A percentile compares a stretch with the other conserved stretches of the same genome.
Conservation (phyloP, 148 eudicot genomes). For the Rhododendron simsii region DNA sequence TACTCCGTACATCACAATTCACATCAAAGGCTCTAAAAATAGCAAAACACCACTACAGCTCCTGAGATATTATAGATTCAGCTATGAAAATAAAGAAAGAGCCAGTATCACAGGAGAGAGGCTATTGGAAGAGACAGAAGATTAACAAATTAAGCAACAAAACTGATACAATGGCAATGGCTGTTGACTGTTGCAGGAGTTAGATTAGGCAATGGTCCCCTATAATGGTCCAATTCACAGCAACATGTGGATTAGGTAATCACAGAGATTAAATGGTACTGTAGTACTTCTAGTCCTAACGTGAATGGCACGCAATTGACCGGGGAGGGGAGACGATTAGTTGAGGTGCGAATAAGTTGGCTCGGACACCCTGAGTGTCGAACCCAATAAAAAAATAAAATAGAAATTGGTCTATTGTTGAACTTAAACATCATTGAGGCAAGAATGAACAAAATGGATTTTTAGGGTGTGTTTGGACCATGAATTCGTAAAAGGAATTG, state of each 20-base stretch:
- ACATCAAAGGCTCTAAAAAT: conserved; percentile 1
- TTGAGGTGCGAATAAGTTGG: background rate
- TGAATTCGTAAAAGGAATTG: background rate
- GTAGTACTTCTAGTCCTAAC: background rate
- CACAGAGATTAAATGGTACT: background rate
- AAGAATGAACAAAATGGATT: background rate
- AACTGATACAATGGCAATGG: background rate
- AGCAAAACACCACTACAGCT: background rate
- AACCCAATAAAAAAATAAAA: background rate
- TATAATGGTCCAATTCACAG: background rate
- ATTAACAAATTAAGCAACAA: background rate
- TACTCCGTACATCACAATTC: background rate
- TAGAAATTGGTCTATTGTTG: background rate
- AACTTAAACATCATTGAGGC: background rate
- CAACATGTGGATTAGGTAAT: background rate
- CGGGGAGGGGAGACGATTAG: background rate
- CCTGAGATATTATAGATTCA: background rate
- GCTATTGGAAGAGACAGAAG: background rate
- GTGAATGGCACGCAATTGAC: background rate
- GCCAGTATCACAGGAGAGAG: background rate
- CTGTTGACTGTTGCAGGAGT: background rate
- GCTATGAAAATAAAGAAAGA: background rate
- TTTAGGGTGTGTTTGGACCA: background rate
- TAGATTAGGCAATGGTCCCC: background rate
- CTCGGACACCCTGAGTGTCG: background rate